phyloP scores from a whole-genome alignment of 2,329 filamentous ascomycete species.

The Colletotrichum sp. region DNA sequence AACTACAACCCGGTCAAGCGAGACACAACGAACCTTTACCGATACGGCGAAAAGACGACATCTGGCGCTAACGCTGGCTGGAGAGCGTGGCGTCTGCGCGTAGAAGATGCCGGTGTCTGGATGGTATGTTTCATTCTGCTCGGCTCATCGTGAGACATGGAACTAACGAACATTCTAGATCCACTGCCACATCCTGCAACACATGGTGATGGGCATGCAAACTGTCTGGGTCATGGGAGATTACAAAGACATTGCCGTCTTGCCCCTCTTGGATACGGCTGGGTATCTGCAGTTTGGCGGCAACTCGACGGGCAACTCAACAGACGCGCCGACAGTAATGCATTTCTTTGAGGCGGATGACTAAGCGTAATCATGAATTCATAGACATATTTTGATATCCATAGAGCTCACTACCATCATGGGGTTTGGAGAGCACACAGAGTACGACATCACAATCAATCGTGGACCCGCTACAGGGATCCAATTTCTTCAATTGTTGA shows the following conservation, averaged over 20 bases:
- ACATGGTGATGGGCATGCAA: slow-evolving; percentile 61
- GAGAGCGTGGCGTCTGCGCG: slow-evolving; percentile 62
- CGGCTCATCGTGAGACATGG: not conserved
- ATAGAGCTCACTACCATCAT: not conserved
- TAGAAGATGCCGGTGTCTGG: slow-evolving; percentile 61
- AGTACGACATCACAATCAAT: not conserved
- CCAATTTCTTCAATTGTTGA: not conserved
- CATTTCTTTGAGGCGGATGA: slow-evolving; percentile 9
- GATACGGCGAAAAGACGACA: slow-evolving; percentile 49
- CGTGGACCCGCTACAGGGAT: not conserved
- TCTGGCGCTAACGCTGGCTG: slow-evolving; percentile 55
- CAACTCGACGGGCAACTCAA: slow-evolving; percentile 46
- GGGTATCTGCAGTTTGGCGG: slow-evolving; percentile 52
- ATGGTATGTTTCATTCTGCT: slow-evolving; percentile 38
- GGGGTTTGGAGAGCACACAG: not conserved
- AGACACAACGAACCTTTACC: slow-evolving; percentile 61
- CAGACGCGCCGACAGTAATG: slow-evolving; percentile 19
- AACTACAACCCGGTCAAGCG: slow-evolving; percentile 40
- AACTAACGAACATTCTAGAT: slow-evolving; percentile 31
- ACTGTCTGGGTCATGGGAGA: slow-evolving; percentile 31
- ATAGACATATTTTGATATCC: not conserved
- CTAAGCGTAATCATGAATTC: not conserved
- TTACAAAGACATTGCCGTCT: slow-evolving; percentile 20
- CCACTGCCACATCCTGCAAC: slow-evolving; percentile 64
- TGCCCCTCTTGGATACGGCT: slow-evolving; percentile 35